A percentile compares a stretch with the other conserved stretches of the same genome.
phyloP scores from a whole-genome alignment of 331 rosid genomes.

The Acacia pycnantha region DNA sequence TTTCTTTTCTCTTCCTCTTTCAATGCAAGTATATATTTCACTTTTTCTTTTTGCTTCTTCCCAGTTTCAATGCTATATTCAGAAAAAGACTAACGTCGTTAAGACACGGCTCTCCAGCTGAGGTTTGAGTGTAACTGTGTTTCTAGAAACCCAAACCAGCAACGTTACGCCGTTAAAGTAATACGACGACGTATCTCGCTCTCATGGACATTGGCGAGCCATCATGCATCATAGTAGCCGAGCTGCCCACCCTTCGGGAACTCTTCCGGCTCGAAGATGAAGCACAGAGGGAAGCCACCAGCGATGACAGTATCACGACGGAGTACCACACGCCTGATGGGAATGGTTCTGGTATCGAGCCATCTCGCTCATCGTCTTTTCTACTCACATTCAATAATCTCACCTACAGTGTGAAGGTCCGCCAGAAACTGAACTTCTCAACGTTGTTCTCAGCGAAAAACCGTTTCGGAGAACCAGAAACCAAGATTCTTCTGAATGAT shows the following conservation, averaged over 20 bases:
- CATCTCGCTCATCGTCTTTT: conserved; percentile 45
- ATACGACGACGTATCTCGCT: conserved; percentile 9
- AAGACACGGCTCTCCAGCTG: neutral
- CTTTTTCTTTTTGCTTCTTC: neutral
- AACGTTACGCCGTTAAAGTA: neutral
- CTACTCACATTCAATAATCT: conserved; percentile 53
- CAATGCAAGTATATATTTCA: neutral
- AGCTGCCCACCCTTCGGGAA: conserved; percentile 52
- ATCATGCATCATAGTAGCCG: conserved; percentile 23
- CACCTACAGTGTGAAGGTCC: conserved; percentile 55
- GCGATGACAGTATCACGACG: conserved; percentile 52
- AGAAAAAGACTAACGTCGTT: neutral
- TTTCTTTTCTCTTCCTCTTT: conserved; percentile 22
- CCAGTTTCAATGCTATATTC: neutral
- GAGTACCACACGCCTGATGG: conserved; percentile 43
- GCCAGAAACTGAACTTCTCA: conserved; percentile 38
- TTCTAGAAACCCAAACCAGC: neutral
- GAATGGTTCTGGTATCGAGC: conserved; percentile 30
- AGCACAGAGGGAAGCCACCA: conserved; percentile 38
- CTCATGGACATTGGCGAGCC: conserved; percentile 40
- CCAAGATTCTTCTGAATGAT: conserved; percentile 53
- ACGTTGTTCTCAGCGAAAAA: neutral
- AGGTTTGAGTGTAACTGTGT: too few species aligned
- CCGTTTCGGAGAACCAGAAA: conserved; percentile 1
- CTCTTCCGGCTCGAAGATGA: conserved; percentile 53